Evolutionary conservation across 2,329 filamentous ascomycete species (phyloP).

Genomic region (Gnomoniopsis sp.): DNA sequence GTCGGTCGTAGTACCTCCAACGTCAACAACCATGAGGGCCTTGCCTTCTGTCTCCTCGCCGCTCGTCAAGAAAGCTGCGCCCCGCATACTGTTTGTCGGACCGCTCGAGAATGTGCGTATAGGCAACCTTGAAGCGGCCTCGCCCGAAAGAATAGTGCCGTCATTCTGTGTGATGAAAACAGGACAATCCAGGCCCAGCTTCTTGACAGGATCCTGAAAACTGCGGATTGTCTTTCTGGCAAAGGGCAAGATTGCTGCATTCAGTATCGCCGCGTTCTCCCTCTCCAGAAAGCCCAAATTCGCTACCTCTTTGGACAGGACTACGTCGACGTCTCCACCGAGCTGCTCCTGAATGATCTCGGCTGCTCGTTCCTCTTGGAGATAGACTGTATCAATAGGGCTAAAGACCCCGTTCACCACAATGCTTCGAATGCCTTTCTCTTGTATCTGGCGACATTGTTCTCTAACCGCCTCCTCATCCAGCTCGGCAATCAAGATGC

Average conservation of each 20-base stretch:
- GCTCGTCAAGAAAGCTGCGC: constrained; percentile 56
- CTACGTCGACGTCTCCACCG: constrained; percentile 38
- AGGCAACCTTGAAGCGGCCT: constrained; percentile 51
- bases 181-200: constrained; percentile 48
- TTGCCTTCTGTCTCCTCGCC: constrained; percentile 29
- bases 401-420: constrained; percentile 50
- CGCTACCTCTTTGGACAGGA: constrained; percentile 49
- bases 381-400: constrained; percentile 46
- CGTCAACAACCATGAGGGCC: constrained; percentile 59
- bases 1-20: constrained; percentile 65
- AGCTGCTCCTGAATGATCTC: constrained; percentile 38
- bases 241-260: constrained; percentile 58
- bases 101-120: constrained; percentile 62
- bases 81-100: constrained; percentile 61
- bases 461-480: constrained; percentile 36
- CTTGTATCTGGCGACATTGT: constrained; percentile 35
- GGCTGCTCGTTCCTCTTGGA: constrained; percentile 46
- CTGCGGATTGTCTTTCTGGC: constrained; percentile 53
- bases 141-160: constrained; percentile 55
- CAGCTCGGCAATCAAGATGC: constrained; percentile 41
- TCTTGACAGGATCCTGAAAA: constrained; percentile 50
- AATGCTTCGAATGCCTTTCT: constrained; percentile 42
- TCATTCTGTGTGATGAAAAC: constrained; percentile 64
- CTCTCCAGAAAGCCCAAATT: constrained; percentile 56
- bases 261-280: constrained; percentile 63